These are phyloP conservation scores for Ramaria sp. DNA, from an alignment of 768 basidiomycete species.

Conservation along the genomic window DNA sequence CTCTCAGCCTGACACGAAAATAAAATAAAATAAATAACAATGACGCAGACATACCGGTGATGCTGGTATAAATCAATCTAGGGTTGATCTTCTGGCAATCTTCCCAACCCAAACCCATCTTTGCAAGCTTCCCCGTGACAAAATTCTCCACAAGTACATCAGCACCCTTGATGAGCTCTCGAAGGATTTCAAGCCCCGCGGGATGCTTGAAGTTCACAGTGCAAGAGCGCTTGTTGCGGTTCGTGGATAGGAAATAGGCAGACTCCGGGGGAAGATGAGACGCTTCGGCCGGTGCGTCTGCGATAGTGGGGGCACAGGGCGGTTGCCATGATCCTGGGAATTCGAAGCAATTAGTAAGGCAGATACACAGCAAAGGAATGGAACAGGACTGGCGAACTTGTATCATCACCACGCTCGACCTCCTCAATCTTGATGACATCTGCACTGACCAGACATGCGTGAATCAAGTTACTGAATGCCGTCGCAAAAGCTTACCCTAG, in stretches of 20 bases:
- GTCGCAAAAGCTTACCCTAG: slow-evolving; percentile 28
- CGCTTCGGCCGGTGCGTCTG: slow-evolving; percentile 37
- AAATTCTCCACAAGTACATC: slow-evolving; percentile 91
- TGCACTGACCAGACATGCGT: slow-evolving; percentile 36
- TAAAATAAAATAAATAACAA: background rate
- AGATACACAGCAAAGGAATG: slow-evolving; percentile 10
- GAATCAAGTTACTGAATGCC: background rate
- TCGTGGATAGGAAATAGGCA: slow-evolving; percentile 83
- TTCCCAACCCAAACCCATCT: slow-evolving; percentile 80
- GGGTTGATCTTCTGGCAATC: slow-evolving; percentile 71
- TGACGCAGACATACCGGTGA: slow-evolving; percentile 52
- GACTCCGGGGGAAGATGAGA: slow-evolving; percentile 76
- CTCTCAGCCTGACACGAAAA: no score
- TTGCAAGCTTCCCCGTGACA: slow-evolving; percentile 71
- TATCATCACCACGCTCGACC: slow-evolving; percentile 75
- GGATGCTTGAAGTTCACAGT: slow-evolving; percentile 80
- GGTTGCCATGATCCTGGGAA: slow-evolving; percentile 23
- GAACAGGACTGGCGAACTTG: slow-evolving; percentile 34
- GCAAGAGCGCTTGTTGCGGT: slow-evolving; percentile 82
- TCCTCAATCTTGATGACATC: slow-evolving; percentile 93
- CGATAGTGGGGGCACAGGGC: slow-evolving; percentile 27
- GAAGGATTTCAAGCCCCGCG: slow-evolving; percentile 67
- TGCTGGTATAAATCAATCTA: slow-evolving; percentile 74
- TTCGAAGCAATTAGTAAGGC: background rate
- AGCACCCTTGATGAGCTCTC: slow-evolving; percentile 55